Conservation (phyloP, 1,284 basidiomycete genomes). For the Fomitopsis pinicola region DNA sequence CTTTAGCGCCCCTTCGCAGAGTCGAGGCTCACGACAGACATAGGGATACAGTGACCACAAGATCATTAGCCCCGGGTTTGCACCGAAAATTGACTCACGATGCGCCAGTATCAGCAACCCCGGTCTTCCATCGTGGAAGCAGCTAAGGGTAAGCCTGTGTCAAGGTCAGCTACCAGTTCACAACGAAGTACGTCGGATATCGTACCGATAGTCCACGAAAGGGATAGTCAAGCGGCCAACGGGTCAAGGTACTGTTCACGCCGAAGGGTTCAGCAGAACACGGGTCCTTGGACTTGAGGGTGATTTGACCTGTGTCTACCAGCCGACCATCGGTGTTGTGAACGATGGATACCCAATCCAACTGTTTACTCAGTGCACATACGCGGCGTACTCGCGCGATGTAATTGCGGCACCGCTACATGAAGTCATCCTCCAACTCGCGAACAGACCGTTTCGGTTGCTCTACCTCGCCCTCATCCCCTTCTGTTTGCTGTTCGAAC, state of each 20-base stretch:
- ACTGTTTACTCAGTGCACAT: too few relatives aligned
- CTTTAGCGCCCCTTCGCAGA: background rate
- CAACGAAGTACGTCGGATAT: background rate
- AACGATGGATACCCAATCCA: too few relatives aligned
- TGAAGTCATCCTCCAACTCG: slow-evolving; percentile 57
- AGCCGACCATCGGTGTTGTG: too few relatives aligned
- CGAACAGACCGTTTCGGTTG: slow-evolving; percentile 48
- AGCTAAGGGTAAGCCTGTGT: background rate
- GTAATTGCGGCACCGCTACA: slow-evolving; percentile 20
- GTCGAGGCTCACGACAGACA: background rate
- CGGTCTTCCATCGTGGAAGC: background rate
- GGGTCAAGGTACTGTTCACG: background rate
- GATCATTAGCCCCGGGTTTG: background rate
- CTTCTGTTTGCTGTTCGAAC: slow-evolving; percentile 44
- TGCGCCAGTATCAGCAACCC: background rate
- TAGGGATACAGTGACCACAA: background rate
- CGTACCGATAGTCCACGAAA: background rate
- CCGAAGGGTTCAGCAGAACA: background rate
- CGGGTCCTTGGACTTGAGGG: background rate
- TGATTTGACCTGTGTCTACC: too few relatives aligned
- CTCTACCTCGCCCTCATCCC: slow-evolving; percentile 33
- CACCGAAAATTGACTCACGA: too few relatives aligned
- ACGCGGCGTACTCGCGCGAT: too few relatives aligned
- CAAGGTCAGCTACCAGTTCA: background rate
- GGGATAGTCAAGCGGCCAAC: background rate